These are phyloP conservation scores for Parasarocladium wereldwijsianum DNA, from an alignment of 2,329 filamentous ascomycete genomes.

Conservation along the genomic window DNA sequence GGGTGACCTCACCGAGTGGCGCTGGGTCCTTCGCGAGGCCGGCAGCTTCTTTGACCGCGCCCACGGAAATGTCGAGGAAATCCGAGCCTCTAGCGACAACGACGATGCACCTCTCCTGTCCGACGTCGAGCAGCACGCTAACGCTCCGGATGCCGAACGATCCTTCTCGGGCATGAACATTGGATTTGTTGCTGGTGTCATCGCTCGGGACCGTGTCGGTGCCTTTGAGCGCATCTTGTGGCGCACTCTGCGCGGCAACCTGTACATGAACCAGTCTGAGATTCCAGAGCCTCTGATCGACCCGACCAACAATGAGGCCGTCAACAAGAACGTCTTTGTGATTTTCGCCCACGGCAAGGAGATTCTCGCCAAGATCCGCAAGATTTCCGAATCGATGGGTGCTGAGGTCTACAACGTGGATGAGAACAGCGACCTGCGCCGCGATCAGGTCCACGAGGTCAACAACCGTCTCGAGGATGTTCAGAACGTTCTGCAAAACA, in stretches of 20 bases:
- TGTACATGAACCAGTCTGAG: slow-evolving; percentile 99
- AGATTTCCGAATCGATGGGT: slow-evolving; percentile 94
- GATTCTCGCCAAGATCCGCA: slow-evolving; percentile 95
- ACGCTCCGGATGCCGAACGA: slow-evolving; percentile 55
- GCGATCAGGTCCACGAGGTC: slow-evolving; percentile 94
- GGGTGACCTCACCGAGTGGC: slow-evolving; percentile 94
- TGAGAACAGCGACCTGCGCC: slow-evolving; percentile 87
- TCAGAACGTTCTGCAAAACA: slow-evolving; percentile 84
- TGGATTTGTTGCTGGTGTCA: slow-evolving; percentile 93
- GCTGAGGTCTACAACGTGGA: slow-evolving; percentile 95
- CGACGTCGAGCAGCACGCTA: slow-evolving; percentile 74
- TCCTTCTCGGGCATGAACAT: slow-evolving; percentile 98
- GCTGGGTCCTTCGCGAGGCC: slow-evolving; percentile 92
- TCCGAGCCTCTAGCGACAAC: slow-evolving; percentile 75
- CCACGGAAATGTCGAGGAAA: slow-evolving; percentile 92
- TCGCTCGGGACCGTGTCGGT: slow-evolving; percentile 79
- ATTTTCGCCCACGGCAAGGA: slow-evolving; percentile 98
- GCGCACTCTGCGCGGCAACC: slow-evolving; percentile 89
- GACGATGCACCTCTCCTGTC: slow-evolving; percentile 88
- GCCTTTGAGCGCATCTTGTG: slow-evolving; percentile 96
- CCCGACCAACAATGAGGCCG: slow-evolving; percentile 78
- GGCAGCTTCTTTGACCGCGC: slow-evolving; percentile 96
- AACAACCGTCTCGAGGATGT: slow-evolving; percentile 87
- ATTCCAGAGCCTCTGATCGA: slow-evolving; percentile 89
- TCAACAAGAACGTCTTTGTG: slow-evolving; percentile 97